phyloP scores from a whole-genome alignment of 345 rosid genomes.

The Linum trigynum region DNA sequence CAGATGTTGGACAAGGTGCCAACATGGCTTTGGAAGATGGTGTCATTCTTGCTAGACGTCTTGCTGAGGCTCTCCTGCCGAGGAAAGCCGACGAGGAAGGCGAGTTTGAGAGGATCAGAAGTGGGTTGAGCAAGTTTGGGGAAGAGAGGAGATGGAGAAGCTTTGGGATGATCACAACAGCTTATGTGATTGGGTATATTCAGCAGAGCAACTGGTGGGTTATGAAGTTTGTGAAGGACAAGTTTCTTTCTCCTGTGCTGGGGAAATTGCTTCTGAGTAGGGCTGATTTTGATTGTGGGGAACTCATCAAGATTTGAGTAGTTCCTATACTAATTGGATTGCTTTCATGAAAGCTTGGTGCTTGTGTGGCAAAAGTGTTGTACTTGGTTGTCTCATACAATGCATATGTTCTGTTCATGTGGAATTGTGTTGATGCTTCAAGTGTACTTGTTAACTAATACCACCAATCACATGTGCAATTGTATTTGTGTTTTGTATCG shows the following conservation, averaged over 20 bases:
- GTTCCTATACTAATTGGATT: neutral
- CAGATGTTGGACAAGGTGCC: conserved; percentile 49
- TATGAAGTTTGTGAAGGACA: conserved; percentile 35
- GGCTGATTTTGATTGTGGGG: conserved; percentile 45
- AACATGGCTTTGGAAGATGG: conserved; percentile 64
- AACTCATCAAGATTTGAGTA: conserved; percentile 16
- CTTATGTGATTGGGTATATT: conserved; percentile 42
- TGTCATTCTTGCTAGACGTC: conserved; percentile 55
- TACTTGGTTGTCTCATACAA: too few relatives aligned
- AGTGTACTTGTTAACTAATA: too few relatives aligned
- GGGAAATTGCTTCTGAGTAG: conserved; percentile 22
- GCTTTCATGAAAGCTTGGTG: neutral
- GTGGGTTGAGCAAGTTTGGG: conserved; percentile 36
- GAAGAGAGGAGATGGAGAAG: conserved; percentile 63
- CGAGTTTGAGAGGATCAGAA: conserved; percentile 26
- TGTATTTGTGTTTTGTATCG: too few relatives aligned
- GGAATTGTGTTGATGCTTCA: too few relatives aligned
- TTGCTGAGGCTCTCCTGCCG: conserved; percentile 31
- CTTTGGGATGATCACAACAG: conserved; percentile 36
- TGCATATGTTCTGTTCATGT: too few relatives aligned
- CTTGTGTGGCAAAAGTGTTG: too few relatives aligned
- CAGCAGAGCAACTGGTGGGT: conserved; percentile 34
- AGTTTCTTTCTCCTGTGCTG: conserved; percentile 25
- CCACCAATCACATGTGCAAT: too few relatives aligned
- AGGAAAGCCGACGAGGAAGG: conserved; percentile 14